Evolutionary conservation across 208 protist genomes (phyloP).

Genomic region (Entamoeba dispar): DNA sequence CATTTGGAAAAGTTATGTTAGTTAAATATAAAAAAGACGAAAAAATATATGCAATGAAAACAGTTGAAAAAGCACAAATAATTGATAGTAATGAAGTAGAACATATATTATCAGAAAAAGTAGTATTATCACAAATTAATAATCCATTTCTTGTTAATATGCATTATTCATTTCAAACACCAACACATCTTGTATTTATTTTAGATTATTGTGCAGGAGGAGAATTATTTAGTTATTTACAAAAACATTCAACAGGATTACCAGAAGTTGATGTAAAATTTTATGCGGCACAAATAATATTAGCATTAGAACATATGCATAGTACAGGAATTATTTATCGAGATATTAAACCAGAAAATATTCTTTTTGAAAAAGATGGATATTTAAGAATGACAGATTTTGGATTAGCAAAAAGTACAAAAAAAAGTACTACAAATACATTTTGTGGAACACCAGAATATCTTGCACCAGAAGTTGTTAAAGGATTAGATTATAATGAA

Average conservation of each 20-base stretch:
- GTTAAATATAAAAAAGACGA: background rate
- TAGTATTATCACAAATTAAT: slow-evolving; percentile 20
- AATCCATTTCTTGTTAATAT: slow-evolving; percentile 42
- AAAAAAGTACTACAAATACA: background rate
- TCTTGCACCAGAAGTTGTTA: slow-evolving; percentile 25
- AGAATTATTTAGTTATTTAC: slow-evolving; percentile 33
- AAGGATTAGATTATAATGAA: slow-evolving; percentile 46
- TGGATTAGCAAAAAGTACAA: slow-evolving; percentile 10
- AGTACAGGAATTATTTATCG: slow-evolving; percentile 11
- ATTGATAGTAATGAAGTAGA: slow-evolving; percentile 31
- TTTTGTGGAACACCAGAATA: slow-evolving; percentile 32
- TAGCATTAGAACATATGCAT: slow-evolving; percentile 42
- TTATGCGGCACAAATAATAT: slow-evolving; percentile 40
- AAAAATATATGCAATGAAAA: slow-evolving; percentile 35
- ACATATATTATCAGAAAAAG: slow-evolving; percentile 32
- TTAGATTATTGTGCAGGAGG: slow-evolving; percentile 52
- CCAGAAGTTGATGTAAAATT: slow-evolving; percentile 3
- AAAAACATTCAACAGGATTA: background rate
- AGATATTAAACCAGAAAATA: slow-evolving; percentile 26
- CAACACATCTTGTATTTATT: slow-evolving; percentile 36
- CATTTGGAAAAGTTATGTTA: slow-evolving; percentile 21
- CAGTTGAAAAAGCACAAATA: slow-evolving; percentile 34
- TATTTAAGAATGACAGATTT: slow-evolving; percentile 22
- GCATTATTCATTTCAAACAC: slow-evolving; percentile 31
- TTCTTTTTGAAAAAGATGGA: slow-evolving; percentile 16